These are phyloP conservation scores for Beta macrorhiza DNA, from an alignment of 179 eudicot species.

Conservation along the genomic window DNA sequence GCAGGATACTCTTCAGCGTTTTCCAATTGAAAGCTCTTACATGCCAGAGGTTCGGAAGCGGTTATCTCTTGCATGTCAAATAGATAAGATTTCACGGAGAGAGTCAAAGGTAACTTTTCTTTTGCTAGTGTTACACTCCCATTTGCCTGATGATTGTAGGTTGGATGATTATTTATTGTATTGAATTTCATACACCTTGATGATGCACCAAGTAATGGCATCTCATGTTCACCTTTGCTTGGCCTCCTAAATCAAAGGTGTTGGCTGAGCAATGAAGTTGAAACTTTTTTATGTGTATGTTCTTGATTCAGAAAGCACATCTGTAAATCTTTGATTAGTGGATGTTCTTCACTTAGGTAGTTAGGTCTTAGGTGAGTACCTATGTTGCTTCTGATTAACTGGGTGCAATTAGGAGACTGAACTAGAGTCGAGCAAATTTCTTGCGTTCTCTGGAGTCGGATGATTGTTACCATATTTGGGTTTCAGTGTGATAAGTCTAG, in stretches of 20 bases:
- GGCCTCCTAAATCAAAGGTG: neutral
- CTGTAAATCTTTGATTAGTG: neutral
- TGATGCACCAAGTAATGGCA: neutral
- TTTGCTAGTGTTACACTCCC: constrained; percentile 5
- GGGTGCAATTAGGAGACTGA: neutral
- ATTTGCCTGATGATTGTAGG: constrained; percentile 8
- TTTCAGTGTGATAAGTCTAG: neutral
- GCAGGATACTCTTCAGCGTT: constrained; percentile 76
- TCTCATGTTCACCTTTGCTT: no score
- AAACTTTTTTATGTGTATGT: neutral
- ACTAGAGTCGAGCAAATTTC: neutral
- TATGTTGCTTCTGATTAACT: neutral
- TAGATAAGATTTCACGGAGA: constrained; percentile 72
- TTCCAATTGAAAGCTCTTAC: constrained; percentile 76
- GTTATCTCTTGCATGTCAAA: constrained; percentile 83
- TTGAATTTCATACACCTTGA: constrained; percentile 1
- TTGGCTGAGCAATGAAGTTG: neutral
- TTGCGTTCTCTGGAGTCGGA: neutral
- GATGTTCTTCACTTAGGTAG: neutral
- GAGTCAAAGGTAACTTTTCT: constrained; percentile 64
- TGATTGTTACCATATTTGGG: neutral
- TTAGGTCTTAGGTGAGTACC: neutral
- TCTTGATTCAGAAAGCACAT: neutral
- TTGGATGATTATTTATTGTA: neutral
- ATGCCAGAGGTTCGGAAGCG: constrained; percentile 79